These are phyloP conservation scores for Alternaria tenuissima DNA, from an alignment of 2,329 filamentous ascomycete genomes.

Conservation along the genomic window DNA sequence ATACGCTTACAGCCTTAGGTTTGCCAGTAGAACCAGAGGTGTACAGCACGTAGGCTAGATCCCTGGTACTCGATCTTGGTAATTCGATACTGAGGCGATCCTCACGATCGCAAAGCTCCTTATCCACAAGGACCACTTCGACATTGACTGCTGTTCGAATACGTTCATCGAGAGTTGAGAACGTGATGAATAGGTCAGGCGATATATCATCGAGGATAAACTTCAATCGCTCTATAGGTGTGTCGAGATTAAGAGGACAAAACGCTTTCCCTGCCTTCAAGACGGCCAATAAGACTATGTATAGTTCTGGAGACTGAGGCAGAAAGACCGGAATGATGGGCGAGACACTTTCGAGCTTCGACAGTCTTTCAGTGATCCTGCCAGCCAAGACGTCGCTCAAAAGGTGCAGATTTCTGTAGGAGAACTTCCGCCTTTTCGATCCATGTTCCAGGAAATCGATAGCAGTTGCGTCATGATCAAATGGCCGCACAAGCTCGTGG, in stretches of 20 bases:
- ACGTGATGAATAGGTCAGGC: conserved; percentile 74
- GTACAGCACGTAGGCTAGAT: conserved; percentile 89
- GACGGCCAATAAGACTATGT: conserved; percentile 78
- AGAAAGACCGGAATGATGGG: conserved; percentile 77
- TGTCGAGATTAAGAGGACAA: conserved; percentile 82
- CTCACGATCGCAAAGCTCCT: conserved; percentile 43
- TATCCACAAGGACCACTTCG: conserved; percentile 55
- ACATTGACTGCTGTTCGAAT: conserved; percentile 49
- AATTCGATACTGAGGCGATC: neutral
- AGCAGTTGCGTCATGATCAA: conserved; percentile 55
- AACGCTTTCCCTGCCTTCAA: conserved; percentile 85
- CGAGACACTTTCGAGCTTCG: conserved; percentile 42
- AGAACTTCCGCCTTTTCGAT: conserved; percentile 58
- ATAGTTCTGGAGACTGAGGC: conserved; percentile 78
- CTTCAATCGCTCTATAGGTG: conserved; percentile 75
- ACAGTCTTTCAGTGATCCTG: conserved; percentile 28
- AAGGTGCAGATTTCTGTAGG: conserved; percentile 70
- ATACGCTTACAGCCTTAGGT: conserved; percentile 86
- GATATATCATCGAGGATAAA: conserved; percentile 83
- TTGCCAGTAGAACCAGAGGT: conserved; percentile 89
- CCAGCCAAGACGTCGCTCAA: conserved; percentile 65
- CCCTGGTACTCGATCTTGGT: conserved; percentile 27
- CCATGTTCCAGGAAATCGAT: conserved; percentile 69
- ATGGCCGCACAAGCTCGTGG: conserved; percentile 68
- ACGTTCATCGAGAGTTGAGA: conserved; percentile 54